Conservation (phyloP, 768 basidiomycete species). For the Exidia glandulosa region DNA sequence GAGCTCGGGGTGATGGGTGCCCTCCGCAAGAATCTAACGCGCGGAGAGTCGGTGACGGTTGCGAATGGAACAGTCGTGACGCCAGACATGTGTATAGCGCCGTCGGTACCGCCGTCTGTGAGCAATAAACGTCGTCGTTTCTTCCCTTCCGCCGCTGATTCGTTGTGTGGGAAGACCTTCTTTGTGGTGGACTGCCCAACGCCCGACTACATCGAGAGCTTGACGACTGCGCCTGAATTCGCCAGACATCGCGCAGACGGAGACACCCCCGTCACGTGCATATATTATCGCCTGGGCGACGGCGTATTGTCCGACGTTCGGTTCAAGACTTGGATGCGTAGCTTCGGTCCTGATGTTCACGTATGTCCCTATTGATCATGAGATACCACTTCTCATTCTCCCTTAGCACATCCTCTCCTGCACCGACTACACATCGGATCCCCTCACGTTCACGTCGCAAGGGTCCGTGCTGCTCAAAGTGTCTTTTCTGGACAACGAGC, state of each 20-base stretch:
- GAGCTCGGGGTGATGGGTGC: conserved; percentile 50
- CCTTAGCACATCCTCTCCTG: conserved; percentile 68
- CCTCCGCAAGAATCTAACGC: conserved; percentile 44
- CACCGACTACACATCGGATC: conserved; percentile 46
- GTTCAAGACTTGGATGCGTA: conserved; percentile 63
- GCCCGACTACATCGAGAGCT: conserved; percentile 38
- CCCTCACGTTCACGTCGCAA: conserved; percentile 62
- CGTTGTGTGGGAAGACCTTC: conserved; percentile 32
- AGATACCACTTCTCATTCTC: background rate
- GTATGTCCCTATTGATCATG: conserved; percentile 32
- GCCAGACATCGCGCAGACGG: conserved; percentile 21
- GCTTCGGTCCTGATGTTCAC: conserved; percentile 47
- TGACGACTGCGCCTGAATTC: conserved; percentile 37
- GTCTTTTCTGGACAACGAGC: conserved; percentile 52
- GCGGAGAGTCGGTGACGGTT: conserved; percentile 53
- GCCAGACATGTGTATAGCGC: conserved; percentile 15
- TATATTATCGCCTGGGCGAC: conserved; percentile 65
- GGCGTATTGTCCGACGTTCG: conserved; percentile 57
- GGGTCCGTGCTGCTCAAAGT: conserved; percentile 65
- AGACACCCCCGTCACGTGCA: conserved; percentile 36
- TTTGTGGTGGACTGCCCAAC: conserved; percentile 67
- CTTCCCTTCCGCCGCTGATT: background rate
- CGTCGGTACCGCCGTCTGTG: conserved; percentile 8
- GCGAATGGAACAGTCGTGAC: conserved; percentile 23
- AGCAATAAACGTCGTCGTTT: conserved; percentile 26